These are phyloP conservation scores for Ajuga chamaepitys DNA, from an alignment of 257 asterid genomes.

Conservation along the genomic window DNA sequence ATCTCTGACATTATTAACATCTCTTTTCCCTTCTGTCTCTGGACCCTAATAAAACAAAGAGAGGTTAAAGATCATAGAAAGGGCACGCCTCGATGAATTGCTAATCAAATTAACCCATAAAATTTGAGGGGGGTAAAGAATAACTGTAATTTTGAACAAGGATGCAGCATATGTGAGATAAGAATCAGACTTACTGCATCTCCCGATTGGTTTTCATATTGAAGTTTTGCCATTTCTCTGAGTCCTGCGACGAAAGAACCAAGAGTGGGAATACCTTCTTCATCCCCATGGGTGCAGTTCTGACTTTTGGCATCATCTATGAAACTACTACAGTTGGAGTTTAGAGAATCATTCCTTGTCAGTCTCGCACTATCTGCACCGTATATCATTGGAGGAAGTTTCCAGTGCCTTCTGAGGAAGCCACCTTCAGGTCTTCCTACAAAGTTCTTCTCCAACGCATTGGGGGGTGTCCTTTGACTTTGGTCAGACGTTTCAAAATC, in stretches of 20 bases:
- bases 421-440: constrained; percentile 60
- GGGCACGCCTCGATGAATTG: background rate
- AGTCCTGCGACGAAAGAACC: constrained; percentile 91
- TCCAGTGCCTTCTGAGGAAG: constrained; percentile 63
- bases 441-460: constrained; percentile 45
- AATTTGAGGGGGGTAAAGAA: background rate
- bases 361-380: constrained; percentile 35
- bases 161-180: background rate
- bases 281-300: constrained; percentile 44
- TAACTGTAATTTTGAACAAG: background rate
- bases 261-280: constrained; percentile 71
- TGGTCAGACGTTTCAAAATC: constrained; percentile 38
- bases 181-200: constrained; percentile 44
- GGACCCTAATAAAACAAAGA: constrained; percentile 18
- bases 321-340: constrained; percentile 56
- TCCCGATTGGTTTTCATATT: constrained; percentile 33
- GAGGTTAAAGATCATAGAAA: background rate
- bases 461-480: constrained; percentile 70
- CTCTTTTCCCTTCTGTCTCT: constrained; percentile 18
- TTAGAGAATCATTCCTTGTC: constrained; percentile 59
- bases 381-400: constrained; percentile 48
- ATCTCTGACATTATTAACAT: constrained; percentile 20
- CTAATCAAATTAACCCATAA: background rate
- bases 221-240: constrained; percentile 79
- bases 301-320: constrained; percentile 49